A percentile compares a stretch with the other conserved stretches of the same genome.
phyloP scores from a whole-genome alignment of 306 rosid species.

The Sicyos baderoa region DNA sequence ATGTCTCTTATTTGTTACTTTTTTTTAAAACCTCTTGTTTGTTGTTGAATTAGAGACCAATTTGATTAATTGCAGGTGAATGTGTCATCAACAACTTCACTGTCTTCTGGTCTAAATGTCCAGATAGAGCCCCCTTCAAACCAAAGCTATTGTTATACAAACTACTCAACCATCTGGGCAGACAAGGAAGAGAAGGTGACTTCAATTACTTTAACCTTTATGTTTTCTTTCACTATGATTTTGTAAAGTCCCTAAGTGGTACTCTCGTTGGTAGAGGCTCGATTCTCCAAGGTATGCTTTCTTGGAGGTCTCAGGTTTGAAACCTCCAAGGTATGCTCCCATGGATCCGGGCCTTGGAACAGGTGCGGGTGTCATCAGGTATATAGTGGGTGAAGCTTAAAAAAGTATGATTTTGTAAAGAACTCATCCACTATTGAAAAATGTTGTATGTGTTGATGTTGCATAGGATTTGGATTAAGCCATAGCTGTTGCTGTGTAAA shows the following conservation, averaged over 20 bases:
- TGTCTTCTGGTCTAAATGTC: conserved; percentile 35
- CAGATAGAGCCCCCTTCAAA: conserved; percentile 99
- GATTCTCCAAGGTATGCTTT: no score
- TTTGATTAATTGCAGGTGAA: conserved; percentile 49
- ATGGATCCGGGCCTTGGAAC: no score
- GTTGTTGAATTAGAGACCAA: neutral
- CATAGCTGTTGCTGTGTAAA: neutral
- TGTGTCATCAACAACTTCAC: conserved; percentile 30
- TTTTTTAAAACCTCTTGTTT: neutral
- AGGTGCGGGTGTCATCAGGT: no score
- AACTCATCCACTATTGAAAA: neutral
- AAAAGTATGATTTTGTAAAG: neutral
- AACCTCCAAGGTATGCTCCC: no score
- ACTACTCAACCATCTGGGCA: conserved; percentile 27
- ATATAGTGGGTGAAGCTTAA: no score
- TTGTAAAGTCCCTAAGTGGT: no score
- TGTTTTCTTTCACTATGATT: neutral
- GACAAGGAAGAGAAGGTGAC: conserved; percentile 49
- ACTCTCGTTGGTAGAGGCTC: no score
- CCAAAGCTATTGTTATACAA: conserved; percentile 54
- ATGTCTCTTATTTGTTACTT: no score
- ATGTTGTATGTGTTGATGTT: neutral
- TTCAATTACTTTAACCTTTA: neutral
- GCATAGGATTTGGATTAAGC: neutral
- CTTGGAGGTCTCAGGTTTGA: no score